Evolutionary conservation across 2,329 filamentous ascomycete species (phyloP), one percentile per base, ranked within the genome.

Genomic region (Epichloe sibirici): DNA sequence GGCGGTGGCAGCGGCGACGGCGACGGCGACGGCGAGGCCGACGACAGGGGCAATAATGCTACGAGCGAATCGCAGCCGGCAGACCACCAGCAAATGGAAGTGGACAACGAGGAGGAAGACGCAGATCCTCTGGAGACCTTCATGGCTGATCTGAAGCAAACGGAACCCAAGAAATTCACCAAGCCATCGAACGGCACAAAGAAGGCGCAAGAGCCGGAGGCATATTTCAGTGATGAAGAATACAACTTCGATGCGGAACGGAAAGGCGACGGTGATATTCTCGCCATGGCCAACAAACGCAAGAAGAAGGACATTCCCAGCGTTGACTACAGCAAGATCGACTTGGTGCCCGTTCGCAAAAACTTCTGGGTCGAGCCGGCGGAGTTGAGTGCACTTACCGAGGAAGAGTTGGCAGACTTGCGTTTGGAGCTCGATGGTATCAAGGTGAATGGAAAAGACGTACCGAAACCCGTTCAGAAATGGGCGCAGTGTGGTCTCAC

Each of bases 241-340:
- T 80, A 74, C 59, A 72, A 74, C 53, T 77, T 74, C 56, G 70
- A 74, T 53, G 66, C 69, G n/a, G 70, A 75, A 43, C 72, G 75
- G 40, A 69, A 70, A 13, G 68, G 69, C 15, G 73, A 77, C 31
- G 66, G 74, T 6, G 73, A 73, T 42, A 71, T 78, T 47, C 65
- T 79, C 43, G 76, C 74, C 49, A 75, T 82, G 57, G 72, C 79
- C 5, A 73, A 70, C 62, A 85, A 77, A 77, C 85, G 74, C 63
- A 96, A 95, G 74, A 96, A 95, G 76, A 95, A 96, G 70, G 93
- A 97, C 55, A 83, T 97, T n/a, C 90, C 90, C 1, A 76, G 75
- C 0, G 78, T 95, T 51, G 85, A 98, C 68, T 95, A 97, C 68
- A 78, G 75, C 61, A 97, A 96, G 69, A 72, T 94, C 57, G 81